A percentile compares a stretch with the other conserved stretches of the same genome.
phyloP scores from a whole-genome alignment of 2,329 filamentous ascomycete genomes.

The Dothideomycetes sp. region DNA sequence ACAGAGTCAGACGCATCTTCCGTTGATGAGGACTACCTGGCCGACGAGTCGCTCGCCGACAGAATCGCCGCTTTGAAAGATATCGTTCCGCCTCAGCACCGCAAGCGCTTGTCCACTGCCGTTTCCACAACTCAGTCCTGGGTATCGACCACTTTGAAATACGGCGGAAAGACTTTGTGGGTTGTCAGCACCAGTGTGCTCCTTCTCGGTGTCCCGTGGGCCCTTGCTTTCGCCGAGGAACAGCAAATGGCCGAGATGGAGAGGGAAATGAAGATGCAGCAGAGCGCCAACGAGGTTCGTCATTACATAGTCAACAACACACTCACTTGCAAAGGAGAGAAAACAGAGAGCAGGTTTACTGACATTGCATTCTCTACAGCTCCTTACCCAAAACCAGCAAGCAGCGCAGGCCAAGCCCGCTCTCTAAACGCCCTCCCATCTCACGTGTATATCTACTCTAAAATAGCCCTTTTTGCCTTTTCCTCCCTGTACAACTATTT shows the following conservation, averaged over 20 bases:
- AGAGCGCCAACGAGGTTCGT: constrained; percentile 71
- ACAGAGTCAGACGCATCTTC: constrained; percentile 67
- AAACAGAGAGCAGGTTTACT: neutral
- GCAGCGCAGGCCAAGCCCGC: constrained; percentile 11
- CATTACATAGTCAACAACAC: neutral
- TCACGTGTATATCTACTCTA: constrained; percentile 1
- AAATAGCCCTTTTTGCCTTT: constrained; percentile 3
- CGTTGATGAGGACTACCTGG: constrained; percentile 56
- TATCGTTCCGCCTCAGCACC: constrained; percentile 36
- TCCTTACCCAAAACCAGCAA: constrained; percentile 10
- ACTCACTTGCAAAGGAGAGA: neutral
- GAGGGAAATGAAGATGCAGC: constrained; percentile 91
- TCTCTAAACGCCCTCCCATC: constrained; percentile 2
- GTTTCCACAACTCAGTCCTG: constrained; percentile 46
- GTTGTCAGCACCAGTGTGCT: constrained; percentile 82
- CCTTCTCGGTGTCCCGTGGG: constrained; percentile 85
- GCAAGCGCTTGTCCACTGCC: constrained; percentile 32
- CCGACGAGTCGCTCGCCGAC: constrained; percentile 36
- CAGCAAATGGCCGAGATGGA: constrained; percentile 97
- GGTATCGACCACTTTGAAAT: constrained; percentile 52
- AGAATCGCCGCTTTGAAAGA: constrained; percentile 36
- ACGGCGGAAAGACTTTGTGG: constrained; percentile 83
- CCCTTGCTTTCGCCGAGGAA: constrained; percentile 87
- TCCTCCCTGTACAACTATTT: constrained; percentile 9
- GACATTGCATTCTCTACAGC: neutral